Evolutionary conservation across 768 basidiomycete species (phyloP).

Genomic region (Piloderma croceum): DNA sequence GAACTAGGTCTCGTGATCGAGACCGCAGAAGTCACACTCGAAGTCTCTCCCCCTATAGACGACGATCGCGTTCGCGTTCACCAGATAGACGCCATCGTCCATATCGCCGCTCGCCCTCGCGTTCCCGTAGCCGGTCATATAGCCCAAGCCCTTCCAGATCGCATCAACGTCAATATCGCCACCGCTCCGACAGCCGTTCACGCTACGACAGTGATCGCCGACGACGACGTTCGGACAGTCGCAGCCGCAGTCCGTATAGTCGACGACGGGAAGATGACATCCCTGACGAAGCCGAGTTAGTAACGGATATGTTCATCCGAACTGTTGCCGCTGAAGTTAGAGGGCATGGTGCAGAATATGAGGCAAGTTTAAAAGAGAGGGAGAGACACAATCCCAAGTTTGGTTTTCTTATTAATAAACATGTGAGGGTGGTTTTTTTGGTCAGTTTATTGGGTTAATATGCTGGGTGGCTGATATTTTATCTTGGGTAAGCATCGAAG

Average conservation of each 20-base stretch:
- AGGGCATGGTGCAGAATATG: conserved; percentile 74
- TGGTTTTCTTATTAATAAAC: conserved; percentile 59
- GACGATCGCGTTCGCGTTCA: conserved; percentile 29
- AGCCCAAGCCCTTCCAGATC: conserved; percentile 41
- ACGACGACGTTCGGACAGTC: conserved; percentile 40
- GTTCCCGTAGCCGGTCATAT: conserved; percentile 48
- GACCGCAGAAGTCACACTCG: conserved; percentile 26
- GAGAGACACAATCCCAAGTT: conserved; percentile 83
- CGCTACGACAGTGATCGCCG: conserved; percentile 35
- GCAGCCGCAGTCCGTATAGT: conserved; percentile 45
- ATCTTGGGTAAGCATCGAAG: conserved; percentile 64
- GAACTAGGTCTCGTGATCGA: neutral
- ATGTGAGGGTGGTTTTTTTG: conserved; percentile 39
- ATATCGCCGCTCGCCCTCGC: conserved; percentile 36
- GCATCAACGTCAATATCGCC: conserved; percentile 28
- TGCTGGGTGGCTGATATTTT: conserved; percentile 2
- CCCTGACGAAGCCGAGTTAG: conserved; percentile 56
- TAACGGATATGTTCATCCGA: conserved; percentile 80
- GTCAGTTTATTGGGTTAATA: conserved; percentile 1
- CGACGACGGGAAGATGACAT: conserved; percentile 30
- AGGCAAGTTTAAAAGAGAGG: conserved; percentile 63
- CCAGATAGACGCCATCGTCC: conserved; percentile 30
- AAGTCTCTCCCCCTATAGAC: conserved; percentile 37
- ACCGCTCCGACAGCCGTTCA: conserved; percentile 35
- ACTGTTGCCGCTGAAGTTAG: conserved; percentile 83